phyloP scores from a whole-genome alignment of 495 filamentous ascomycete species.

The Penicillium longicatenatum region DNA sequence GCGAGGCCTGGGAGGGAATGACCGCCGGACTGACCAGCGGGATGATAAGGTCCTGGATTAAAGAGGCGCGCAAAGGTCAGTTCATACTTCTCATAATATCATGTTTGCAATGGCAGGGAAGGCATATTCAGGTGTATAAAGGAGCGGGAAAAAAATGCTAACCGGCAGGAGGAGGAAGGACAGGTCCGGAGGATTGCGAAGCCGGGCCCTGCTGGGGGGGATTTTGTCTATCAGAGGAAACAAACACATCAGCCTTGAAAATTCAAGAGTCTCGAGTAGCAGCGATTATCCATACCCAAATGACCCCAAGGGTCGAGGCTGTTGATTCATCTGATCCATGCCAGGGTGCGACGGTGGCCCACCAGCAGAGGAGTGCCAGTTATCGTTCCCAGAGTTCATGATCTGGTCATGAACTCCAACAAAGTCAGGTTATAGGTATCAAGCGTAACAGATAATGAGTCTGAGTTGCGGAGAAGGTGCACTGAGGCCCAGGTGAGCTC shows the following conservation, averaged over 20 bases:
- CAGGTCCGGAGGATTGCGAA: slow-evolving; percentile 49
- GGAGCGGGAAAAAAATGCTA: slow-evolving; percentile 23
- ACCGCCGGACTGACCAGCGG: slow-evolving; percentile 45
- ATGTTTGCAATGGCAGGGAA: not conserved
- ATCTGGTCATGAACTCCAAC: slow-evolving; percentile 28
- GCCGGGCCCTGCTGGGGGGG: slow-evolving; percentile 50
- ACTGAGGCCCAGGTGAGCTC: slow-evolving; percentile 14
- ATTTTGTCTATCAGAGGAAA: slow-evolving; percentile 40
- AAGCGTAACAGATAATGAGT: not conserved
- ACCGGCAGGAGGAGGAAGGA: slow-evolving; percentile 54
- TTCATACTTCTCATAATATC: not conserved
- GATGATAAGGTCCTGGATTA: slow-evolving; percentile 43
- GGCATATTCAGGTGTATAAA: not conserved
- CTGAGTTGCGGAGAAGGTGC: not conserved
- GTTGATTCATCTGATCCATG: slow-evolving; percentile 51
- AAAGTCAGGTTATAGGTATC: not conserved
- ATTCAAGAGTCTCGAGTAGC: not conserved
- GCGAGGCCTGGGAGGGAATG: slow-evolving; percentile 56
- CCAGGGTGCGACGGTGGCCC: slow-evolving; percentile 47
- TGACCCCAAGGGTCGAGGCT: slow-evolving; percentile 47
- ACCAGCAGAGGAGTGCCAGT: slow-evolving; percentile 47
- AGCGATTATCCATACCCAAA: slow-evolving; percentile 39
- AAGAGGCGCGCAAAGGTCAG: slow-evolving; percentile 29
- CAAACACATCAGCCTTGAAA: slow-evolving; percentile 18
- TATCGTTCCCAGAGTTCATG: slow-evolving; percentile 53